These are phyloP conservation scores for Tricholoma saponaceum DNA, from an alignment of 768 basidiomycete species.

Conservation along the genomic window DNA sequence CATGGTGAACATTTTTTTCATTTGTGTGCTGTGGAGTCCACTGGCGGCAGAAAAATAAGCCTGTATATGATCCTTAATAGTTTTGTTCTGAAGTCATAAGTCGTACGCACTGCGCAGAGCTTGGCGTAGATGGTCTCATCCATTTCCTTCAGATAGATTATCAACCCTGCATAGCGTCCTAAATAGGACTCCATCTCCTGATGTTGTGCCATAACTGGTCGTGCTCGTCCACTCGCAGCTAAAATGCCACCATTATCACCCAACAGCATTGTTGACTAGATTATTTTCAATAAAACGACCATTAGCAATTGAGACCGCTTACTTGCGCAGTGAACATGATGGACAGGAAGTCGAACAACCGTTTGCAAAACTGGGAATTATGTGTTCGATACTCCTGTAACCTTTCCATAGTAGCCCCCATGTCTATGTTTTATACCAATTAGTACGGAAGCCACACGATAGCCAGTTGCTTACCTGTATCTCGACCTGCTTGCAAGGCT, in stretches of 20 bases:
- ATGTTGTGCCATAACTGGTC: conserved; percentile 57
- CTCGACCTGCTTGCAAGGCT: conserved; percentile 84
- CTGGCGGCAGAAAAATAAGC: conserved; percentile 88
- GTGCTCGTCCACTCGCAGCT: conserved; percentile 37
- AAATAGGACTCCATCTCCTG: conserved; percentile 76
- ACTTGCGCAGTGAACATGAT: conserved; percentile 94
- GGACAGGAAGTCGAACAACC: conserved; percentile 82
- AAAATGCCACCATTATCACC: conserved; percentile 58
- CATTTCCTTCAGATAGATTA: conserved; percentile 96
- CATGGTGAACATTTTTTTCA: conserved; percentile 63
- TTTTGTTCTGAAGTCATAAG: neutral
- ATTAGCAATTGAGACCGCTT: conserved; percentile 11
- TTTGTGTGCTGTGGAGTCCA: conserved; percentile 76
- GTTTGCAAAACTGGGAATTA: conserved; percentile 90
- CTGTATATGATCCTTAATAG: conserved; percentile 35
- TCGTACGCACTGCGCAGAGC: conserved; percentile 73
- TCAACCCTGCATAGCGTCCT: conserved; percentile 82
- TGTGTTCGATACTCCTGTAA: conserved; percentile 87
- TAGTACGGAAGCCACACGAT: conserved; percentile 9
- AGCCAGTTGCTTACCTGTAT: conserved; percentile 57
- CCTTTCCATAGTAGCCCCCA: conserved; percentile 96
- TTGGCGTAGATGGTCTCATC: conserved; percentile 85
- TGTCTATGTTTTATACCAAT: conserved; percentile 45
- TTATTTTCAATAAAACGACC: neutral
- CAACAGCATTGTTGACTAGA: conserved; percentile 64